Conservation (phyloP, 1,139 yeast species). For the Scheffersomyces parashehatae region DNA sequence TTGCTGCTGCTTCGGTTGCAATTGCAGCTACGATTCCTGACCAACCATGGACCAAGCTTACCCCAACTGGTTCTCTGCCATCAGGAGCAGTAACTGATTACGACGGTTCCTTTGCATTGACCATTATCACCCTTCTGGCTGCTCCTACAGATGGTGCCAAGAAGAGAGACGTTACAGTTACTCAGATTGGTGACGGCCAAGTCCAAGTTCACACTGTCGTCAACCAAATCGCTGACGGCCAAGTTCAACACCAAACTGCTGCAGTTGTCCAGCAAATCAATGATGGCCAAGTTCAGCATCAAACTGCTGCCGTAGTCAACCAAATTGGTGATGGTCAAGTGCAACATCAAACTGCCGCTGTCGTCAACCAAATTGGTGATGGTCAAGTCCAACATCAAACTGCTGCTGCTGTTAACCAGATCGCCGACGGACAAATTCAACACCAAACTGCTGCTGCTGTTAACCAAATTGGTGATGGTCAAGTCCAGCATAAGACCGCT, state of each 20-base stretch:
- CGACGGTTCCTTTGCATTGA: slow-evolving; percentile 31
- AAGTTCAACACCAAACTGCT: slow-evolving; percentile 32
- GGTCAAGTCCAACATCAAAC: slow-evolving; percentile 42
- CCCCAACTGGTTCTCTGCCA: slow-evolving; percentile 25
- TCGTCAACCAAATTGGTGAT: slow-evolving; percentile 39
- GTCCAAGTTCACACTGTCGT: slow-evolving; percentile 21
- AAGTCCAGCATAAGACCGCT: slow-evolving; percentile 19
- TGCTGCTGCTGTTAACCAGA: slow-evolving; percentile 49
- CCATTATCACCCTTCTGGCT: slow-evolving; percentile 19
- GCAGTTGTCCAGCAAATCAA: slow-evolving; percentile 23
- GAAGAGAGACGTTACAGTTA: slow-evolving; percentile 22
- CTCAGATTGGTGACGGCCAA: slow-evolving; percentile 16
- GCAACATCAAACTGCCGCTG: slow-evolving; percentile 41
- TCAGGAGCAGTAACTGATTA: slow-evolving; percentile 21
- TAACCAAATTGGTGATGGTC: slow-evolving; percentile 58
- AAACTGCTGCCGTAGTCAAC: slow-evolving; percentile 27
- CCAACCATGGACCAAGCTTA: slow-evolving; percentile 29
- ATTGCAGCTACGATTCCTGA: slow-evolving; percentile 14
- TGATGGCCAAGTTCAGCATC: slow-evolving; percentile 33
- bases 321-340: slow-evolving; percentile 51
- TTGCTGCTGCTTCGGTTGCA: not conserved
- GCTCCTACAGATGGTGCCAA: slow-evolving; percentile 7
- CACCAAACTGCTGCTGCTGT: slow-evolving; percentile 34
- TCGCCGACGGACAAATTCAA: slow-evolving; percentile 52
- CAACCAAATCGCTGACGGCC: slow-evolving; percentile 45